Base-by-base conservation (phyloP, 306 rosid species). In the Glycine latifolia region DNA sequence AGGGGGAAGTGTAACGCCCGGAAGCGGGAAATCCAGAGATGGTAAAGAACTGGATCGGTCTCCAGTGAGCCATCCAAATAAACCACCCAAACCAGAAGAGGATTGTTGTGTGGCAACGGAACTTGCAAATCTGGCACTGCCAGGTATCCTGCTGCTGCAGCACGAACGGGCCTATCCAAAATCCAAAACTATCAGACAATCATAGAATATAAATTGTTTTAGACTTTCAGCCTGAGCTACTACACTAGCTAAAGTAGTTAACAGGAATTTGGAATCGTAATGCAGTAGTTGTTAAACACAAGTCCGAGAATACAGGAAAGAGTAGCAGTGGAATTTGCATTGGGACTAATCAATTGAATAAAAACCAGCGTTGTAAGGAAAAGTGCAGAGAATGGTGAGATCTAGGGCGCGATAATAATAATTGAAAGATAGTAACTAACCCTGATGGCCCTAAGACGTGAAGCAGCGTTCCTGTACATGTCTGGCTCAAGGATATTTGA, bases 21-120 rank as follows among this genome's bases (percentile, higher is more conserved):
- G 80, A 31, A 91, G 98, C 0, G 93, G 93, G 59, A 89, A 89
- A 48, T 92, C 92, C 16, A 95, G 78, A 17, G 97, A 94, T 33
- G 97, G 88, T 20, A 61, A 39, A 35, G 90, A 76, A 58, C 72
- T 71, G 20, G 99, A 88, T 75, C 88, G 77, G 3, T 76, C 97
- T 47, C 92, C 89, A 2, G 82, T 62, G 62, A 95, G 90, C 99
- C 99, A 95, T 50, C 96, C 92, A 77, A 95, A 84, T 43, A 93
- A 69, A 71, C 93, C 96, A 78, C 95, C 93, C 58, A 87, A 85
- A 33, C 86, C 58, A 60, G 93, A 83, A 60, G 97, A 85, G 20
- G 96, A 60, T 8, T 79, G 85, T 49, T 53, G 79, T 1, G 86
- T 63, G 49, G 85, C 82, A 87, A 89, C 91, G 3, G 89, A 88